phyloP scores from a whole-genome alignment of 345 rosid species.

The Moricandia moricandioides region DNA sequence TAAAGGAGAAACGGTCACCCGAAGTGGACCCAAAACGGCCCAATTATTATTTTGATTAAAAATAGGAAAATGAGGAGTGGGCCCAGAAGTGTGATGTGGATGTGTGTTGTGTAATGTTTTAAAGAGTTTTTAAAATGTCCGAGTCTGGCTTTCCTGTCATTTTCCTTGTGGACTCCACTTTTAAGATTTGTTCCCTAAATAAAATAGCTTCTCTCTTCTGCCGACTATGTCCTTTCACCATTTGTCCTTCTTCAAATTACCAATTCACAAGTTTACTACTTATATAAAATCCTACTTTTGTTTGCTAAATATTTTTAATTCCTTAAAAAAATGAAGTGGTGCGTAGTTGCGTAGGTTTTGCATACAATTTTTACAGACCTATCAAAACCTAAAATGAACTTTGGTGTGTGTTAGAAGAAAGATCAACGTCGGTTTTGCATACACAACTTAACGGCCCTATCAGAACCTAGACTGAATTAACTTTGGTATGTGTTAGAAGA shows the following conservation, averaged over 20 bases:
- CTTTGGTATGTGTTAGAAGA: too few relatives aligned
- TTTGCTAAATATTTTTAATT: background rate
- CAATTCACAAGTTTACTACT: background rate
- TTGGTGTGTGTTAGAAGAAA: background rate
- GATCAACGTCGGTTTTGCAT: background rate
- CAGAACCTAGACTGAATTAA: background rate
- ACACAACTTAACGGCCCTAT: background rate
- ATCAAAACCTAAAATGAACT: background rate
- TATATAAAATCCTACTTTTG: background rate
- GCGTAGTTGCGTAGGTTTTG: background rate
- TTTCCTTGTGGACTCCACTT: constrained; percentile 26
- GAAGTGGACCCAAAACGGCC: constrained; percentile 24
- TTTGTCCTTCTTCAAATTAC: background rate
- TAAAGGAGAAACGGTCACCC: constrained; percentile 33
- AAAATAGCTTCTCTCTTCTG: constrained; percentile 9
- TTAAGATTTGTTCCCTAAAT: constrained; percentile 31
- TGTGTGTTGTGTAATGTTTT: constrained; percentile 28
- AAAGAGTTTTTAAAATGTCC: background rate
- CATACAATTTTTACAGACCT: background rate
- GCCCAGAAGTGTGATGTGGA: constrained; percentile 30
- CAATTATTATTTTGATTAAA: constrained; percentile 1
- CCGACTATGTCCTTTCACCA: constrained; percentile 28
- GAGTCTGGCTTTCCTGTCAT: constrained; percentile 19
- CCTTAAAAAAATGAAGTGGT: background rate
- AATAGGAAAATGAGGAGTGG: background rate